phyloP scores from a whole-genome alignment of 2,329 filamentous ascomycete species.

The Pestalotiopsis sp. region DNA sequence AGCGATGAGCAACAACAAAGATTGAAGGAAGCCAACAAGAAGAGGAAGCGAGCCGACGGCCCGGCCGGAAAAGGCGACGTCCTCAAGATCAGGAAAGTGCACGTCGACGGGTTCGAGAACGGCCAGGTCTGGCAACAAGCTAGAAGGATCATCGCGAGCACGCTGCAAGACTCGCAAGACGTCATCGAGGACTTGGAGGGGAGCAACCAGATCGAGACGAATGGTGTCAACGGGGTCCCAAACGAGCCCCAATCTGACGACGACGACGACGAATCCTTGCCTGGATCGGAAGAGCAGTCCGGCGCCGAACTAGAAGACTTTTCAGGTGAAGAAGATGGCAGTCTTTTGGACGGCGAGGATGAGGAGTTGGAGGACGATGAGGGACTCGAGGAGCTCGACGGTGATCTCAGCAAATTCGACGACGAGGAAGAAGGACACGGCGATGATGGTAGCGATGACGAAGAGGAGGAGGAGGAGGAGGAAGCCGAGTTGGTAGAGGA shows the following conservation, averaged over 20 bases:
- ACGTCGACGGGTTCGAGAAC: slow-evolving; percentile 83
- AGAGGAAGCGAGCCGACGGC: slow-evolving; percentile 66
- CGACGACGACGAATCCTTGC: slow-evolving; percentile 24
- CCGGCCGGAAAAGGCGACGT: slow-evolving; percentile 48
- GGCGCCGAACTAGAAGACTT: neutral
- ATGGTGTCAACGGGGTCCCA: slow-evolving; percentile 36
- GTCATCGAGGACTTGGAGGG: slow-evolving; percentile 51
- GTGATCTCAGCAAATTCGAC: slow-evolving; percentile 3
- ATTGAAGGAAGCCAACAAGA: slow-evolving; percentile 68
- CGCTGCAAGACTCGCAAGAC: slow-evolving; percentile 49
- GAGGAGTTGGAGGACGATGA: slow-evolving; percentile 33
- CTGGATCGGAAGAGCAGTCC: slow-evolving; percentile 17
- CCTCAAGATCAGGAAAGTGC: slow-evolving; percentile 78
- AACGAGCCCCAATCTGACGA: slow-evolving; percentile 30
- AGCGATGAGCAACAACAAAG: slow-evolving; percentile 70
- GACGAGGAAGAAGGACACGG: neutral
- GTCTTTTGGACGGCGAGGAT: slow-evolving; percentile 19
- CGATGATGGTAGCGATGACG: slow-evolving; percentile 33
- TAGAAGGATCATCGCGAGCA: slow-evolving; percentile 70
- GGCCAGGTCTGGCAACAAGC: slow-evolving; percentile 95
- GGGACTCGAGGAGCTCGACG: slow-evolving; percentile 28
- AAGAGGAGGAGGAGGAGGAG: slow-evolving; percentile 44
- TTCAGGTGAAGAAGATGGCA: neutral
- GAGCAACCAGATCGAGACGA: slow-evolving; percentile 54
- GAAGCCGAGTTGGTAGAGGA: slow-evolving; percentile 65